phyloP scores from a whole-genome alignment of 148 eudicot genomes.

The Silene conica region DNA sequence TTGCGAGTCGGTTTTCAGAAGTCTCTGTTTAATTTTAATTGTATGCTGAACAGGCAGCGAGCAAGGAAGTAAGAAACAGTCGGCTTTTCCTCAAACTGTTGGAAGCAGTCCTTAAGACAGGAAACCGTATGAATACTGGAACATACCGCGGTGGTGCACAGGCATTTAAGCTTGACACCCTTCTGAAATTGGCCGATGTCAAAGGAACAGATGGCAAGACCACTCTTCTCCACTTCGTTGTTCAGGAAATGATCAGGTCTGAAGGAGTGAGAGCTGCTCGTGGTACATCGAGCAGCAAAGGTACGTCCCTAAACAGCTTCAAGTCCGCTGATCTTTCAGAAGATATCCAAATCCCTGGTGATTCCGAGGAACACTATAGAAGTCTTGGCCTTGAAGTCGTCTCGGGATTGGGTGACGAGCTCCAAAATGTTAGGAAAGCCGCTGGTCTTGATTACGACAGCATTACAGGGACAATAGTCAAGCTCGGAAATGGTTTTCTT shows the following conservation, averaged over 20 bases:
- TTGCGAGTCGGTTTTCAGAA: slow-evolving; percentile 9
- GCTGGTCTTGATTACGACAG: slow-evolving; percentile 57
- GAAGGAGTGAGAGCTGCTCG: slow-evolving; percentile 77
- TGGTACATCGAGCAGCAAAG: slow-evolving; percentile 34
- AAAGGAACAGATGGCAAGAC: slow-evolving; percentile 77
- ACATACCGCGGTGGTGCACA: slow-evolving; percentile 77
- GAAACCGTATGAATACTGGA: slow-evolving; percentile 79
- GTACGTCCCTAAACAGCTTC: slow-evolving; percentile 29
- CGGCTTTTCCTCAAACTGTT: slow-evolving; percentile 74
- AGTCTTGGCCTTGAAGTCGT: slow-evolving; percentile 67
- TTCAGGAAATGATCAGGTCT: slow-evolving; percentile 64
- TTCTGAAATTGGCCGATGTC: slow-evolving; percentile 70
- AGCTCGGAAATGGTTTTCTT: slow-evolving; percentile 40
- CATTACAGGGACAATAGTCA: slow-evolving; percentile 51
- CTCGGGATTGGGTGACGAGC: slow-evolving; percentile 56
- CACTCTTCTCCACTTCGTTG: slow-evolving; percentile 74
- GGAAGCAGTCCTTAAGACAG: slow-evolving; percentile 80
- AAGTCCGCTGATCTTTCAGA: slow-evolving; percentile 44
- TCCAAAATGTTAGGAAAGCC: slow-evolving; percentile 64
- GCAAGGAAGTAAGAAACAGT: slow-evolving; percentile 56
- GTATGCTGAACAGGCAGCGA: slow-evolving; percentile 50
- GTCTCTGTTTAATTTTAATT: neutral
- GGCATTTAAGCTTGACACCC: slow-evolving; percentile 73
- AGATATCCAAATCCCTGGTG: slow-evolving; percentile 27
- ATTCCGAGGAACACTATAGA: slow-evolving; percentile 55